Evolutionary conservation across 2,329 filamentous ascomycete genomes (phyloP), one percentile per base, ranked within the genome.

Genomic region (Clonostachys sp.): DNA sequence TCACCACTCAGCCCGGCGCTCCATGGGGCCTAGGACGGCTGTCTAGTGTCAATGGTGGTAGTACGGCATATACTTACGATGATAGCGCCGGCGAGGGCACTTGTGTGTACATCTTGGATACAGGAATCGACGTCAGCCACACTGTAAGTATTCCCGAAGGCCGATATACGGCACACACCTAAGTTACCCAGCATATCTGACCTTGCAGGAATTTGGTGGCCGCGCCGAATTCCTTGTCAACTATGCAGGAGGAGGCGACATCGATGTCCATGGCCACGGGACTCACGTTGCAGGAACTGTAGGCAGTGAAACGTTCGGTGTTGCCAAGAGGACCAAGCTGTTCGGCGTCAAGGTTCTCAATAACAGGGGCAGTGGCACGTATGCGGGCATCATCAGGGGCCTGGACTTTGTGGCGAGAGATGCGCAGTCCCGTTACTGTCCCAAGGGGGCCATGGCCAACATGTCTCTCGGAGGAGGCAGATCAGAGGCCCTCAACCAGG

Each of bases 381-480:
- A 56, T 54, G 68, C 70, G 8, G 65, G 58, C 48, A 65, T 74
- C 55, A 63, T 74, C 45, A 67, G 68, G 18, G 70, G 69, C 52
- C 71, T 73, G 52, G 67, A 73, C 58, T 73, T 60, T 40, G 70
- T 72, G 14, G 56, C 61, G 46, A 50, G 53, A 41, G 67, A 73
- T 52, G 55, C 63, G 16, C 39, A 53, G 44, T 59, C 48, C 14
- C 65, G 65, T 49, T 56, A 46, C 51, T 73, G 71, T 62, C 60
- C 64, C 55, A 66, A 61, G 45, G 71, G 72, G 38, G 60, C 68
- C 42, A 72, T 80, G 36, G 71, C 73, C 55, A 78, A 74, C 64
- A 77, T 81, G 75, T 77, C 73, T 9, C 70, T 81, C 12, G 77
- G 77, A 40, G 77, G 76, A n/a, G 44, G 53, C 48, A 61, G 55